Evolutionary conservation across 345 rosid species (phyloP).

Genomic region (Citrus sp.): DNA sequence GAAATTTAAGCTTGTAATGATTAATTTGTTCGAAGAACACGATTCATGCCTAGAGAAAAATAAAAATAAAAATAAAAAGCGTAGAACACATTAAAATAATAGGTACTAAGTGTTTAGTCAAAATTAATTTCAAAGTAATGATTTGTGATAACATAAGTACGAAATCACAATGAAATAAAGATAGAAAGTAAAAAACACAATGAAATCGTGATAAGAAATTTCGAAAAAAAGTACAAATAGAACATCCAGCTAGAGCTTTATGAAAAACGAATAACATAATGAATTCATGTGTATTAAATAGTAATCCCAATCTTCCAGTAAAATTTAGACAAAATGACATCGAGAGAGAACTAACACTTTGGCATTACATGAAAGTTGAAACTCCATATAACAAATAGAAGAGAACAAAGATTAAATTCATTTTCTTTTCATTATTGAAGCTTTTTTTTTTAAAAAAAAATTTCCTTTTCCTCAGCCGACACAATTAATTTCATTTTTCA

Average conservation of each 20-base stretch:
- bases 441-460: too few species aligned
- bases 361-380: background rate
- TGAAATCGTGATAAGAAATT: too few species aligned
- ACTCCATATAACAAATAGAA: background rate
- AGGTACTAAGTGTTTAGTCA: background rate
- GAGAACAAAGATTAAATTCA: background rate
- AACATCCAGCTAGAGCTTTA: too few species aligned
- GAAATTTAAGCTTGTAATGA: too few species aligned
- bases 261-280: background rate
- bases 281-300: background rate
- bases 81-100: background rate
- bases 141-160: background rate
- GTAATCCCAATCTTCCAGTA: background rate
- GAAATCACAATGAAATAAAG: background rate
- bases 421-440: background rate
- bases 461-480: background rate
- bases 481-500: background rate
- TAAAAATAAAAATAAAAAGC: background rate
- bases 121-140: background rate
- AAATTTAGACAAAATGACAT: background rate
- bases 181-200: too few species aligned
- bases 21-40: background rate
- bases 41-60: background rate
- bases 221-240: too few species aligned
- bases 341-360: too few species aligned